Evolutionary conservation across 2,329 filamentous ascomycete species (phyloP).

Genomic region (Clarireedia monteithiana): DNA sequence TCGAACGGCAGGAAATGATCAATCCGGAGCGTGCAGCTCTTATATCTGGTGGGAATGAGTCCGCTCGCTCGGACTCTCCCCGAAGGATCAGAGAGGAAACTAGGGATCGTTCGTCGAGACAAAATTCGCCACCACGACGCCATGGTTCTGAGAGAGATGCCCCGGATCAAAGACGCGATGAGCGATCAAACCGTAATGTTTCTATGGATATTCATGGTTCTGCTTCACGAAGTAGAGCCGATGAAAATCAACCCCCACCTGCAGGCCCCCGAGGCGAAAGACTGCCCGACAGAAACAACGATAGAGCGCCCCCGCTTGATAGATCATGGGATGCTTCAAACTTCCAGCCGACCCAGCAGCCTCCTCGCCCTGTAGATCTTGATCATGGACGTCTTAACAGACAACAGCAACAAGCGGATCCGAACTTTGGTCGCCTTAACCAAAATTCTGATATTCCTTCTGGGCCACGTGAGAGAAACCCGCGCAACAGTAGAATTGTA

Average conservation of each 20-base stretch:
- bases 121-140: constrained; percentile 48
- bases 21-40: constrained; percentile 29
- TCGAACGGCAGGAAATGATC: constrained; percentile 27
- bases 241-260: constrained; percentile 25
- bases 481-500: constrained; percentile 24
- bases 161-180: constrained; percentile 25
- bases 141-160: constrained; percentile 33
- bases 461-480: constrained; percentile 47
- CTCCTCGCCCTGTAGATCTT: constrained; percentile 35
- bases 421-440: constrained; percentile 55
- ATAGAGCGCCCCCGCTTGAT: constrained; percentile 32
- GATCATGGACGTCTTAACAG: constrained; percentile 41
- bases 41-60: constrained; percentile 24
- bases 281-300: constrained; percentile 38
- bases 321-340: constrained; percentile 28
- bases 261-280: constrained; percentile 32
- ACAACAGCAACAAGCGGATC: constrained; percentile 47
- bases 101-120: constrained; percentile 26
- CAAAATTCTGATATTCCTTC: constrained; percentile 43
- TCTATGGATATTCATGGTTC: constrained; percentile 14
- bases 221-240: constrained; percentile 17
- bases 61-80: constrained; percentile 24
- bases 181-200: constrained; percentile 18
- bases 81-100: constrained; percentile 26
- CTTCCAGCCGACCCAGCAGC: constrained; percentile 32